Evolutionary conservation across 2,329 filamentous ascomycete species (phyloP).

Genomic region (Escovopsis sp.): DNA sequence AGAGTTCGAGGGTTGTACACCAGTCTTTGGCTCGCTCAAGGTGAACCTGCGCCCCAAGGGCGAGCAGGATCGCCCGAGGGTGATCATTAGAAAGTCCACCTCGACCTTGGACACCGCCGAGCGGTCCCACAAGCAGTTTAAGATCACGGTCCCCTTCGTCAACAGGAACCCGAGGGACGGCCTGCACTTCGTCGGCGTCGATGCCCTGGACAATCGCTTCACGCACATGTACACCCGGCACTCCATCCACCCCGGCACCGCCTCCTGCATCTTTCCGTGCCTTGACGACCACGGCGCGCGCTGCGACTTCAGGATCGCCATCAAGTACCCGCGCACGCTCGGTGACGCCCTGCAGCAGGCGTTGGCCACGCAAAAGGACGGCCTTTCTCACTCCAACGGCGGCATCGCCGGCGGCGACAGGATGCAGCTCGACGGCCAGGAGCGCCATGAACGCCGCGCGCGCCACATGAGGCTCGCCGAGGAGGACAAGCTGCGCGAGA

Average conservation of each 20-base stretch:
- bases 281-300: slow-evolving; percentile 72
- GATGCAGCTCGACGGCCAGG: slow-evolving; percentile 25
- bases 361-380: slow-evolving; percentile 25
- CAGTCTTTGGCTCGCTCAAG: slow-evolving; percentile 38
- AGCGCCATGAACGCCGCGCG: slow-evolving; percentile 23
- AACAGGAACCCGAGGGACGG: slow-evolving; percentile 68
- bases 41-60: slow-evolving; percentile 27
- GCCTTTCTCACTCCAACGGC: slow-evolving; percentile 11
- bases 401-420: slow-evolving; percentile 13
- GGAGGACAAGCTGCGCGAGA: slow-evolving; percentile 76
- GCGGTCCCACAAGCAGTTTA: slow-evolving; percentile 30
- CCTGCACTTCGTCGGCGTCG: slow-evolving; percentile 78
- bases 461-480: slow-evolving; percentile 37
- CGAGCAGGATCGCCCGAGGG: slow-evolving; percentile 24
- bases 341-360: slow-evolving; percentile 55
- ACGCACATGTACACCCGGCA: slow-evolving; percentile 86
- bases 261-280: slow-evolving; percentile 84
- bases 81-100: slow-evolving; percentile 31
- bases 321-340: slow-evolving; percentile 73
- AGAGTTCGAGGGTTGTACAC: slow-evolving; percentile 40
- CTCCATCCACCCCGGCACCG: slow-evolving; percentile 60
- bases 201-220: slow-evolving; percentile 65
- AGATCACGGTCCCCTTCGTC: slow-evolving; percentile 57
- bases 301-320: slow-evolving; percentile 75
- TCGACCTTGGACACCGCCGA: slow-evolving; percentile 17